A percentile compares a stretch with the other conserved stretches of the same genome.
phyloP scores from a whole-genome alignment of 2,329 filamentous ascomycete species.

The Hysterium pulicare region DNA sequence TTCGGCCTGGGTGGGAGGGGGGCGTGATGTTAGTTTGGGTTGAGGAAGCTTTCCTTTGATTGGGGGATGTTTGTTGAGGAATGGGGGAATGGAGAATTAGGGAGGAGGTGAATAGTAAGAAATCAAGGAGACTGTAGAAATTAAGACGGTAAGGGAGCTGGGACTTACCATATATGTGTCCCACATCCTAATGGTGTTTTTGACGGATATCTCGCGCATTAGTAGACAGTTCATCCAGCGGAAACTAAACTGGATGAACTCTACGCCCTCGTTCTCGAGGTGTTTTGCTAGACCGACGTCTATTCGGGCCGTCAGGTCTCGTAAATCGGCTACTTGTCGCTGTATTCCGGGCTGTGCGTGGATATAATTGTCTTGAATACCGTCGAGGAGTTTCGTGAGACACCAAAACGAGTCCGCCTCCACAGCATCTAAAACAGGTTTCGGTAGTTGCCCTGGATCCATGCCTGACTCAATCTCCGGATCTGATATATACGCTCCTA shows the following conservation, averaged over 20 bases:
- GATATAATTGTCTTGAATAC: constrained; percentile 98
- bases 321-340: constrained; percentile 81
- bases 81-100: background rate
- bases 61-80: background rate
- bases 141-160: background rate
- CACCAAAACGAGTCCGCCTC: constrained; percentile 99
- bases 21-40: constrained; percentile 5
- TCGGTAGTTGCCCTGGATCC: constrained; percentile 92
- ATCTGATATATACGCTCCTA: constrained; percentile 93
- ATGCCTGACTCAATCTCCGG: constrained; percentile 88
- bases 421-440: constrained; percentile 87
- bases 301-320: constrained; percentile 87
- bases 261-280: constrained; percentile 83
- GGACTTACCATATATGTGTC: constrained; percentile 88
- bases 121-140: background rate
- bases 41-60: too few species aligned
- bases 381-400: constrained; percentile 93
- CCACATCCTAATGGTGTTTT: constrained; percentile 98
- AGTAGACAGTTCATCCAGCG: constrained; percentile 99
- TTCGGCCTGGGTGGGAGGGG: constrained; percentile 65
- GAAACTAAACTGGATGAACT: constrained; percentile 99
- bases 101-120: background rate
- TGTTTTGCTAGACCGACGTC: constrained; percentile 82
- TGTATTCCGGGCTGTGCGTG: constrained; percentile 96
- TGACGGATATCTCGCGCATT: constrained; percentile 95